Conservation (phyloP, 2,329 filamentous ascomycete species). For the Hyphodiscus sp. region DNA sequence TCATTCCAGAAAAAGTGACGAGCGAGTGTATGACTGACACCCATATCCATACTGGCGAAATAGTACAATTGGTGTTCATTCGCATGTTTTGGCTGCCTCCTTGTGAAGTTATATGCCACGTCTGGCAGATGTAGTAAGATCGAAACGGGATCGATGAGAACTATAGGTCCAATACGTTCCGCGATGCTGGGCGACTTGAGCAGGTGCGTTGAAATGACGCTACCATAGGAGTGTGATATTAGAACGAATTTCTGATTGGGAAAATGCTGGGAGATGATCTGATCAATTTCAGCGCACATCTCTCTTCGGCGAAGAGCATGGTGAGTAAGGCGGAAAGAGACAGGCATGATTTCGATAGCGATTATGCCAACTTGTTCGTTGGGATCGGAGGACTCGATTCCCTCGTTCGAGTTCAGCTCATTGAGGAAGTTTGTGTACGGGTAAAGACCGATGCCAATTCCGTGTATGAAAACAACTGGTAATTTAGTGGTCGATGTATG, state of each 20-base stretch:
- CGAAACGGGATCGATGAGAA: conserved; percentile 55
- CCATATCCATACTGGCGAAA: conserved; percentile 52
- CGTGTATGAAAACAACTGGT: conserved; percentile 56
- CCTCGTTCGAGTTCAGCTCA: conserved; percentile 39
- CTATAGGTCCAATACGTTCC: conserved; percentile 39
- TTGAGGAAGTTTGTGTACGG: conserved; percentile 49
- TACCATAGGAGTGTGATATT: conserved; percentile 47
- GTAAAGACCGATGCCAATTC: conserved; percentile 54
- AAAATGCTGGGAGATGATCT: conserved; percentile 45
- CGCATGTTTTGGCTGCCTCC: conserved; percentile 36
- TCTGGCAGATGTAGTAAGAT: conserved; percentile 55
- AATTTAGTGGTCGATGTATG: conserved; percentile 51
- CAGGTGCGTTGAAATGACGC: conserved; percentile 49
- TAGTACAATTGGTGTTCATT: conserved; percentile 55
- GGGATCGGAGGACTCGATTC: conserved; percentile 23
- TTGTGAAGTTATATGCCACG: conserved; percentile 57
- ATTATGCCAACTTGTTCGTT: conserved; percentile 51
- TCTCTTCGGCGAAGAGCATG: conserved; percentile 40
- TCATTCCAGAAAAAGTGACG: conserved; percentile 56
- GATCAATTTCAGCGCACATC: conserved; percentile 45
- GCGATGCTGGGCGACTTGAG: conserved; percentile 38
- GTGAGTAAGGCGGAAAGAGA: conserved; percentile 50
- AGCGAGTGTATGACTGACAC: conserved; percentile 49
- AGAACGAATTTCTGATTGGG: conserved; percentile 42
- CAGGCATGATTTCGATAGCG: conserved; percentile 50